Conservation (phyloP, 306 rosid species). For the Gillenia trifoliata region DNA sequence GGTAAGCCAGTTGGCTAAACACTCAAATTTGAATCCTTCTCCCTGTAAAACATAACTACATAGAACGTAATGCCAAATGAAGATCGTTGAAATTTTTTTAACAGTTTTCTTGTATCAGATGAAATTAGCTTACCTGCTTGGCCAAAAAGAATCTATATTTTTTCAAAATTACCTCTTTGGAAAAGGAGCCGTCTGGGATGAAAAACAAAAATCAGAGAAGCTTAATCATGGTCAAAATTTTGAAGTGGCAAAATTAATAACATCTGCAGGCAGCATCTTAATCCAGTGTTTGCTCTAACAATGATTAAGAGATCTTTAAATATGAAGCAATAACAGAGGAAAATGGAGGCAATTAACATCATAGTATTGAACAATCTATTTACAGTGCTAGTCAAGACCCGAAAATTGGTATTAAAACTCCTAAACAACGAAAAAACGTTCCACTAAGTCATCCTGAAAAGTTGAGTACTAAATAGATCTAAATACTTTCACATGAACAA, state of each 20-base stretch:
- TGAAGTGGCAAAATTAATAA: too few species aligned
- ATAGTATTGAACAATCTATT: conserved; percentile 47
- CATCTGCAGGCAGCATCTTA: too few species aligned
- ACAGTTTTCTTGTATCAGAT: too few species aligned
- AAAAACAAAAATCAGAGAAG: too few species aligned
- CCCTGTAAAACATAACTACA: neutral
- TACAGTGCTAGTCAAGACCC: conserved; percentile 47
- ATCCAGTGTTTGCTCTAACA: too few species aligned
- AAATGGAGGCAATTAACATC: conserved; percentile 6
- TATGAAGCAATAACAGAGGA: neutral
- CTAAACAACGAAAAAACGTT: conserved; percentile 18
- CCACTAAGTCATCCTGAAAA: conserved; percentile 37
- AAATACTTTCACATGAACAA: conserved; percentile 37
- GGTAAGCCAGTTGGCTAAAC: neutral
- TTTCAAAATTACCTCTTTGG: too few species aligned
- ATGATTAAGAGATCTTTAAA: neutral
- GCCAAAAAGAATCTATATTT: too few species aligned
- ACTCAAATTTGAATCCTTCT: neutral
- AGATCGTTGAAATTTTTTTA: neutral
- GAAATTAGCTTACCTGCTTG: too few species aligned
- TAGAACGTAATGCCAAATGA: neutral
- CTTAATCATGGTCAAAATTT: too few species aligned
- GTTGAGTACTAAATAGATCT: conserved; percentile 36
- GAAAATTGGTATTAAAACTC: conserved; percentile 6
- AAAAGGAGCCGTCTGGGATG: too few species aligned